These are phyloP conservation scores for Tetrahymena elliotti DNA, from an alignment of 73 alveolate genomes.

Conservation along the genomic window DNA sequence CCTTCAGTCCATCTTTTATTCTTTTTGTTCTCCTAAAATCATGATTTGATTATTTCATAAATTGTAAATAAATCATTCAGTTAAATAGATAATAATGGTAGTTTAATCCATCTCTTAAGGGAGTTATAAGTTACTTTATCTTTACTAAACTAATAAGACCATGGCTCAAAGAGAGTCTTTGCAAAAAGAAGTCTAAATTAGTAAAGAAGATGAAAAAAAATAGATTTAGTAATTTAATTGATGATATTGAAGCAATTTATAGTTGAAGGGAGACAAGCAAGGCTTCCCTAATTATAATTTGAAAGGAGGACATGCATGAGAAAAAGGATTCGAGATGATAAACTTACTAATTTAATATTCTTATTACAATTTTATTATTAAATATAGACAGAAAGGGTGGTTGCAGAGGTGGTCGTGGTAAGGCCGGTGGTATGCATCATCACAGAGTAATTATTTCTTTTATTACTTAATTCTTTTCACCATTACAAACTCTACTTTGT, in stretches of 20 bases:
- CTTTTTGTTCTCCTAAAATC: not conserved
- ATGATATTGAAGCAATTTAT: not conserved
- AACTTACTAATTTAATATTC: not conserved
- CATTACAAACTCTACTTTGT: not conserved
- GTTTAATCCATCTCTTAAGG: not conserved
- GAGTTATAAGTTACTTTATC: not conserved
- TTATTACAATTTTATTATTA: not conserved
- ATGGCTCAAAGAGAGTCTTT: not conserved
- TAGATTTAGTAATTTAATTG: not conserved
- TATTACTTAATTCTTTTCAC: not conserved
- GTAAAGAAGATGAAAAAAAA: too few species aligned
- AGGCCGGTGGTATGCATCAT: slow-evolving; percentile 98
- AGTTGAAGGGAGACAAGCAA: not conserved
- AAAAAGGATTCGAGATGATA: not conserved
- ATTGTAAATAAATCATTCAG: not conserved
- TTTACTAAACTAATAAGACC: not conserved
- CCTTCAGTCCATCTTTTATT: not conserved
- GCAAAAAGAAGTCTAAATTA: not conserved
- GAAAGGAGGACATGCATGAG: not conserved
- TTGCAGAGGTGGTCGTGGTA: slow-evolving; percentile 94
- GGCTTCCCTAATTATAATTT: not conserved
- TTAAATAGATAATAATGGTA: not conserved
- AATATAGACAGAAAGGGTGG: slow-evolving; percentile 1
- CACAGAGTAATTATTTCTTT: slow-evolving; percentile 77
- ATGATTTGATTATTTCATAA: not conserved